Conservation (phyloP, 2,329 filamentous ascomycete species). For the Capronia americana region DNA sequence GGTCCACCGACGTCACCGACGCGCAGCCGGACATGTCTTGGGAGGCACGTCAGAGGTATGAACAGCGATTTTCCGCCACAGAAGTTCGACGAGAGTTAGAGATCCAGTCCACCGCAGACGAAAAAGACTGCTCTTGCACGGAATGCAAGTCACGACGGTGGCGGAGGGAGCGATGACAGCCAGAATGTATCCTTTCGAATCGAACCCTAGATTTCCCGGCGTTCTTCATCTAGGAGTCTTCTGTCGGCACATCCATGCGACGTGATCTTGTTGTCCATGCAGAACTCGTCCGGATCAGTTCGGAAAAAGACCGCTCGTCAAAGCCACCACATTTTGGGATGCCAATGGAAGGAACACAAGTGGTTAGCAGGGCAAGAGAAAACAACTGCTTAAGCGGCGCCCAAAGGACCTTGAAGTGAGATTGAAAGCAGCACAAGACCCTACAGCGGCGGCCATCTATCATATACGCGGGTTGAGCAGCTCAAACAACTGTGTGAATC, state of each 20-base stretch:
- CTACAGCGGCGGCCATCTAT: not conserved
- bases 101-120: not conserved
- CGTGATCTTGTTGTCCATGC: not conserved
- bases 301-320: not conserved
- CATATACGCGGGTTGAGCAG: too few species aligned
- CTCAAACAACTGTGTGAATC: not conserved
- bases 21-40: slow-evolving; percentile 3
- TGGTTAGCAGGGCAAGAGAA: too few species aligned
- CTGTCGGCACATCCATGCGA: not conserved
- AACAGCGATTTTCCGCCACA: not conserved
- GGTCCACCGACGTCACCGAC: not conserved
- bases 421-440: not conserved
- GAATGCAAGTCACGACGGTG: slow-evolving; percentile 18
- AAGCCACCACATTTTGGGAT: not conserved
- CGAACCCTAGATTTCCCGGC: not conserved
- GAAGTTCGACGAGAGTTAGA: slow-evolving; percentile 3
- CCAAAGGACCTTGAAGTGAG: not conserved
- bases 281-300: not conserved
- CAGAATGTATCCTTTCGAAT: not conserved
- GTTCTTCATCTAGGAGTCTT: not conserved
- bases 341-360: not conserved
- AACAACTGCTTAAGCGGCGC: not conserved
- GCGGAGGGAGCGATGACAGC: slow-evolving; percentile 1
- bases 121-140: slow-evolving; percentile 8
- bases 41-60: slow-evolving; percentile 4